Conservation (phyloP, 352 stramenopile species). For the Elongisporangium undulatum region DNA sequence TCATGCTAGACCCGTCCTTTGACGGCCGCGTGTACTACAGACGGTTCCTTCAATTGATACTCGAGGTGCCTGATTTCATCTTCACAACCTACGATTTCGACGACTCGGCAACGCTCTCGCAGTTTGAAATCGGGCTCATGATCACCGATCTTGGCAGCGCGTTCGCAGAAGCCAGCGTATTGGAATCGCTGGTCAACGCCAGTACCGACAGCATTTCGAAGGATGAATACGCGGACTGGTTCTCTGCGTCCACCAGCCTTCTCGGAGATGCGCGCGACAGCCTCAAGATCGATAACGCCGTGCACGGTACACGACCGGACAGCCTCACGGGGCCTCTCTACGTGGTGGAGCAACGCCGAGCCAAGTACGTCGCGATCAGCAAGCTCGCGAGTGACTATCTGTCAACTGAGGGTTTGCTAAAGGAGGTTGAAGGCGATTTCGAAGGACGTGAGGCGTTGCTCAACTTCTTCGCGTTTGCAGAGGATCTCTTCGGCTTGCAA, state of each 20-base stretch:
- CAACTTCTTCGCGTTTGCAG: constrained; percentile 65
- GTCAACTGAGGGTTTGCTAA: constrained; percentile 59
- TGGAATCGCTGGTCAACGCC: constrained; percentile 35
- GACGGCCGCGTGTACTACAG: constrained; percentile 80
- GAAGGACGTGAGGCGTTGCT: constrained; percentile 69
- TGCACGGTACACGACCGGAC: constrained; percentile 90
- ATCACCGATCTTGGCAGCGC: constrained; percentile 50
- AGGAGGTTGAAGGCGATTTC: constrained; percentile 78
- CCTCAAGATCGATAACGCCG: constrained; percentile 90
- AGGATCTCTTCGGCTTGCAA: constrained; percentile 60
- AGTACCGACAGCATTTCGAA: constrained; percentile 37
- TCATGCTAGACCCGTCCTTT: constrained; percentile 76
- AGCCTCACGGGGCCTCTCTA: constrained; percentile 85
- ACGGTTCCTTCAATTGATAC: constrained; percentile 37
- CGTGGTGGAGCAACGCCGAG: constrained; percentile 86
- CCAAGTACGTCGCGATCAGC: constrained; percentile 94
- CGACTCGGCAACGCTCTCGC: constrained; percentile 37
- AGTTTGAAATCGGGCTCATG: constrained; percentile 64
- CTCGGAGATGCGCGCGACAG: constrained; percentile 42
- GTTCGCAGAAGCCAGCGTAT: constrained; percentile 31
- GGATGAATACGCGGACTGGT: constrained; percentile 44
- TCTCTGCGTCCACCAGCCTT: constrained; percentile 60
- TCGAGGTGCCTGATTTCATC: constrained; percentile 46
- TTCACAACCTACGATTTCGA: constrained; percentile 81
- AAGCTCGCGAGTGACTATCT: constrained; percentile 89